A percentile compares a stretch with the other conserved stretches of the same genome.
Evolutionary conservation across 345 rosid species (phyloP).

Genomic region (Cardamine resedifolia): DNA sequence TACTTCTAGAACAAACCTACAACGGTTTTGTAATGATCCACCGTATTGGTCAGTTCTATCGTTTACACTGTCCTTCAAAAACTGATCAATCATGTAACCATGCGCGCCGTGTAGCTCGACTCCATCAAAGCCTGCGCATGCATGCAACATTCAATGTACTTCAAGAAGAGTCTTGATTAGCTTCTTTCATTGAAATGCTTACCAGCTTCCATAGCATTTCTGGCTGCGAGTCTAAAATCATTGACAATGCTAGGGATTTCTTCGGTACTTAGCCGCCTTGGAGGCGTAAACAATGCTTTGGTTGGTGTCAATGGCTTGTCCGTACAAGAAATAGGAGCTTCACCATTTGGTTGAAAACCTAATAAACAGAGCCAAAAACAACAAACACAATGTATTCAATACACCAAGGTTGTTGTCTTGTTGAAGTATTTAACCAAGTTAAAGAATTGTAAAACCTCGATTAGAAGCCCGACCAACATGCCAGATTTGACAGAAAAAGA

Average conservation of each 20-base stretch:
- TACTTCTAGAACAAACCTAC: conserved; percentile 56
- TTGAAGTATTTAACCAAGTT: background rate
- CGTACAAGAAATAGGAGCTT: conserved; percentile 59
- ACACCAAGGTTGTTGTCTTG: background rate
- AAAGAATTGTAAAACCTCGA: conserved; percentile 30
- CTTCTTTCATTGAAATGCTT: background rate
- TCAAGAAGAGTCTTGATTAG: background rate
- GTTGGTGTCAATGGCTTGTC: conserved; percentile 53
- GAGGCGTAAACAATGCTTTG: conserved; percentile 49
- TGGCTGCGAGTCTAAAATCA: conserved; percentile 69
- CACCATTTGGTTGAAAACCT: conserved; percentile 58
- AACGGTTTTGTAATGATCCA: conserved; percentile 66
- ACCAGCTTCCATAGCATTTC: conserved; percentile 81
- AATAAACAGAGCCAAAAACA: background rate
- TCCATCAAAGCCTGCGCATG: conserved; percentile 75
- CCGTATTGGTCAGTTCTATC: conserved; percentile 71
- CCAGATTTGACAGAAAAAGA: conserved; percentile 68
- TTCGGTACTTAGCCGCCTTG: conserved; percentile 53
- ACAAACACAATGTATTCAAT: background rate
- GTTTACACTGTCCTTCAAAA: conserved; percentile 67
- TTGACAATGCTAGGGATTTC: conserved; percentile 66
- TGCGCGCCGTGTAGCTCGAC: conserved; percentile 78
- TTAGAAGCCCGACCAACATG: conserved; percentile 71
- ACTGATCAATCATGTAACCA: conserved; percentile 68
- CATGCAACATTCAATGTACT: conserved; percentile 14